phyloP scores from a whole-genome alignment of 2,329 filamentous ascomycete genomes.

The Aspergillus caelatus region DNA sequence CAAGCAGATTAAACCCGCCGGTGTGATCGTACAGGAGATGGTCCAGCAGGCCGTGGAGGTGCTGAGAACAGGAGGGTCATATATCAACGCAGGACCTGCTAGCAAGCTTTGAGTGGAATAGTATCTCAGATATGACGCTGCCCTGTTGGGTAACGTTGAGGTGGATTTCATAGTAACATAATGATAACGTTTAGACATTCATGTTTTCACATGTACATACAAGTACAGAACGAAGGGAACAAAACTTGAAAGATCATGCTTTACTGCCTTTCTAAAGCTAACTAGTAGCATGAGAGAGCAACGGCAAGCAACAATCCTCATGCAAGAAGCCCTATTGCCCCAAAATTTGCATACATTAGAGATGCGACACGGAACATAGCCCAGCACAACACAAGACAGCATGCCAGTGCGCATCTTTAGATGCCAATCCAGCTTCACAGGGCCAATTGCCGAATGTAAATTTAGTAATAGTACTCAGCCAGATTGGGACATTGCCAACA shows the following conservation, averaged over 20 bases:
- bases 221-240: slow-evolving; percentile 29
- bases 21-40: slow-evolving; percentile 88
- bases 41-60: slow-evolving; percentile 72
- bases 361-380: slow-evolving; percentile 9
- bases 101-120: slow-evolving; percentile 50
- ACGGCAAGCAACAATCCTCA: slow-evolving; percentile 6
- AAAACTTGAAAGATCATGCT: slow-evolving; percentile 14
- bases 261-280: slow-evolving; percentile 11
- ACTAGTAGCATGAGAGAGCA: slow-evolving; percentile 7
- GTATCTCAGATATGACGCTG: background rate
- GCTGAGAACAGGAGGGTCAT: slow-evolving; percentile 64
- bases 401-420: slow-evolving; percentile 5
- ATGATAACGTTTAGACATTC: slow-evolving; percentile 17
- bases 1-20: slow-evolving; percentile 75
- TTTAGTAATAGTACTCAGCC: slow-evolving; percentile 6
- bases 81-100: slow-evolving; percentile 49
- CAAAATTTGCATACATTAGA: slow-evolving; percentile 13
- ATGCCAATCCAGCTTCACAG: slow-evolving; percentile 7
- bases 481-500: slow-evolving; percentile 6
- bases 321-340: slow-evolving; percentile 5
- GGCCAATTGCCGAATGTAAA: slow-evolving; percentile 9
- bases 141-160: background rate
- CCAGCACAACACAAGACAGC: slow-evolving; percentile 9
- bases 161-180: slow-evolving; percentile 15
- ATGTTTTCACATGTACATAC: slow-evolving; percentile 35